These are phyloP conservation scores for Elsinoe ampelina DNA, from an alignment of 2,329 filamentous ascomycete genomes.

Conservation along the genomic window DNA sequence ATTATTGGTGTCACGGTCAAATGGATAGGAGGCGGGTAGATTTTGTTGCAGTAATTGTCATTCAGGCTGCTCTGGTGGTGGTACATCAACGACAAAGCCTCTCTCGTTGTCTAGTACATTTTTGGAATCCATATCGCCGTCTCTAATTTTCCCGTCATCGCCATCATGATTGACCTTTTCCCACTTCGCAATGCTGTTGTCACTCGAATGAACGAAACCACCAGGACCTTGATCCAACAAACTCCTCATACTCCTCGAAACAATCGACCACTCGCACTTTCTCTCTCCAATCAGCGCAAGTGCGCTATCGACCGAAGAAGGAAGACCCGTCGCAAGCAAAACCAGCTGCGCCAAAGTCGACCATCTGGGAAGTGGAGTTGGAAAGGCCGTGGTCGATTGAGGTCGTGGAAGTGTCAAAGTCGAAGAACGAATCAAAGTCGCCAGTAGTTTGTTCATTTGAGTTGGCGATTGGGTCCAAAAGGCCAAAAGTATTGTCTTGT, in stretches of 20 bases:
- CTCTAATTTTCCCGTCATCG: constrained; percentile 2
- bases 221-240: constrained; percentile 3
- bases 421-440: constrained; percentile 10
- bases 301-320: constrained; percentile 16
- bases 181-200: constrained; percentile 9
- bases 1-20: neutral
- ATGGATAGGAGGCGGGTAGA: neutral
- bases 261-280: neutral
- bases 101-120: neutral
- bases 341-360: constrained; percentile 17
- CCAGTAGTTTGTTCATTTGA: constrained; percentile 22
- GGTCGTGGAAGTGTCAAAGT: constrained; percentile 16
- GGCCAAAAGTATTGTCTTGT: constrained; percentile 25
- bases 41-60: neutral
- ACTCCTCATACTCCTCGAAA: constrained; percentile 7
- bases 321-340: constrained; percentile 18
- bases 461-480: constrained; percentile 30
- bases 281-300: constrained; percentile 15
- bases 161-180: constrained; percentile 10
- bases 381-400: constrained; percentile 14
- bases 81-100: neutral
- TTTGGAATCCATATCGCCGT: neutral
- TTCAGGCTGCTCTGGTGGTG: constrained; percentile 8
- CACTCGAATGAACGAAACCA: neutral
- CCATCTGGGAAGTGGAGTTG: constrained; percentile 15